Evolutionary conservation across 1,284 basidiomycete genomes (phyloP).

Genomic region (Sanguinoderma infundibulare): DNA sequence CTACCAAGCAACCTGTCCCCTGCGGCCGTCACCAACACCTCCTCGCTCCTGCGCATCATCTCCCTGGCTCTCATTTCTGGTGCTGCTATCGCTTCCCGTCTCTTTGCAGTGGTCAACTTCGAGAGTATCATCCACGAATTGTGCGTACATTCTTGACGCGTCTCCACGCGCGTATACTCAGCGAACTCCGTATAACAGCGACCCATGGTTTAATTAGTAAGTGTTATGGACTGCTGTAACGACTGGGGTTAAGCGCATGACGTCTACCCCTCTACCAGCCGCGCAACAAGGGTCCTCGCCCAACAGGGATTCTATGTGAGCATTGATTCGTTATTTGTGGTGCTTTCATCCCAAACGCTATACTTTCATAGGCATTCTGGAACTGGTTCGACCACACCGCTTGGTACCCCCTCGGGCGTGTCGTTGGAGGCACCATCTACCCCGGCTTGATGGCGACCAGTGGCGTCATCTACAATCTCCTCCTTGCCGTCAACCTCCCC

Average conservation of each 20-base stretch:
- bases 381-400: conserved; percentile 99
- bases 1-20: conserved; percentile 73
- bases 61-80: conserved; percentile 88
- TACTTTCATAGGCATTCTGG: conserved; percentile 85
- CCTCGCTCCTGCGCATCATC: conserved; percentile 85
- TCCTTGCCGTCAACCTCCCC: conserved; percentile 89
- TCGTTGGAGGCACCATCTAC: conserved; percentile 98
- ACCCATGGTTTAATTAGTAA: conserved; percentile 98
- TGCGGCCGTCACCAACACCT: conserved; percentile 78
- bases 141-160: conserved; percentile 51
- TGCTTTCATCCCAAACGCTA: not conserved
- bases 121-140: conserved; percentile 99
- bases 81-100: conserved; percentile 92
- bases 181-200: conserved; percentile 51
- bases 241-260: conserved; percentile 1
- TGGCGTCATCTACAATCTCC: conserved; percentile 93
- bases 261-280: conserved; percentile 50
- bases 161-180: conserved; percentile 9
- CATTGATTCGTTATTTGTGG: conserved; percentile 17
- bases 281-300: conserved; percentile 88
- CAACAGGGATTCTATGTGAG: conserved; percentile 94
- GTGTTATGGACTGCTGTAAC: conserved; percentile 35
- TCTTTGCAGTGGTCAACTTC: conserved; percentile 98
- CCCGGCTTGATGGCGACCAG: conserved; percentile 98
- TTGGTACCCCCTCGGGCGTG: conserved; percentile 98